Conservation (phyloP, 2,329 filamentous ascomycete genomes). For the Nothophoma quercina region DNA sequence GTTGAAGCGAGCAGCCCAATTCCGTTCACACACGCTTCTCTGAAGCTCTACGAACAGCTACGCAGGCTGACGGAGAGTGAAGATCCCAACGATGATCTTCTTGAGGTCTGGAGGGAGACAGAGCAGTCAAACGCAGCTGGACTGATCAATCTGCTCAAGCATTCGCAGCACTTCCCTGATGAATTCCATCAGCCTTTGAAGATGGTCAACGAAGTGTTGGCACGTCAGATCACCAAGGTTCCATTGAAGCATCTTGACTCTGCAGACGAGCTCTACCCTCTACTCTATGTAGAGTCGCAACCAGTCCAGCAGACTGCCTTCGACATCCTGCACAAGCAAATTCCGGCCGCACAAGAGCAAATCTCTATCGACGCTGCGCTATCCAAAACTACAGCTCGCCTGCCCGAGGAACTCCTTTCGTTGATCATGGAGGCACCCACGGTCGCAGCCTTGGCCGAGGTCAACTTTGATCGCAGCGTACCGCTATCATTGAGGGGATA, state of each 20-base stretch:
- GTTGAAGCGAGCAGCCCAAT: slow-evolving; percentile 35
- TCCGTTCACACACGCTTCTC: slow-evolving; percentile 73
- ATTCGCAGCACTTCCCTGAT: slow-evolving; percentile 58
- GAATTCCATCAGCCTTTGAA: slow-evolving; percentile 70
- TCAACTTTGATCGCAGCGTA: slow-evolving; percentile 69
- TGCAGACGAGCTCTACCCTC: slow-evolving; percentile 72
- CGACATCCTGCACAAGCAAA: slow-evolving; percentile 77
- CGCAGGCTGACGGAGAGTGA: slow-evolving; percentile 62
- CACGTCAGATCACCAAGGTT: slow-evolving; percentile 71
- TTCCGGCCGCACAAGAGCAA: slow-evolving; percentile 80
- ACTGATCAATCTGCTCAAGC: slow-evolving; percentile 70
- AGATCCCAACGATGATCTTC: slow-evolving; percentile 84
- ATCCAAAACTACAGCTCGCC: slow-evolving; percentile 73
- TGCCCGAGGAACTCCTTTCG: slow-evolving; percentile 86
- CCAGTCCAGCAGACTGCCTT: slow-evolving; percentile 83
- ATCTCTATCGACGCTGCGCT: slow-evolving; percentile 78
- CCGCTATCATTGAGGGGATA: slow-evolving; percentile 78
- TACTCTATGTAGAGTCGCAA: slow-evolving; percentile 78
- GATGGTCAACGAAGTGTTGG: slow-evolving; percentile 78
- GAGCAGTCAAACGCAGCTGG: slow-evolving; percentile 64
- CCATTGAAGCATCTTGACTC: slow-evolving; percentile 69
- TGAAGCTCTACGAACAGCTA: slow-evolving; percentile 73
- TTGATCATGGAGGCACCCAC: slow-evolving; percentile 81
- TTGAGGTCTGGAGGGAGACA: slow-evolving; percentile 73
- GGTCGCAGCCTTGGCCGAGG: slow-evolving; percentile 70